Percentiles rank a stretch among this genome's conserved stretches.
Conservation (phyloP, 495 filamentous ascomycete genomes). For the Aspergillus olivimuriae region DNA sequence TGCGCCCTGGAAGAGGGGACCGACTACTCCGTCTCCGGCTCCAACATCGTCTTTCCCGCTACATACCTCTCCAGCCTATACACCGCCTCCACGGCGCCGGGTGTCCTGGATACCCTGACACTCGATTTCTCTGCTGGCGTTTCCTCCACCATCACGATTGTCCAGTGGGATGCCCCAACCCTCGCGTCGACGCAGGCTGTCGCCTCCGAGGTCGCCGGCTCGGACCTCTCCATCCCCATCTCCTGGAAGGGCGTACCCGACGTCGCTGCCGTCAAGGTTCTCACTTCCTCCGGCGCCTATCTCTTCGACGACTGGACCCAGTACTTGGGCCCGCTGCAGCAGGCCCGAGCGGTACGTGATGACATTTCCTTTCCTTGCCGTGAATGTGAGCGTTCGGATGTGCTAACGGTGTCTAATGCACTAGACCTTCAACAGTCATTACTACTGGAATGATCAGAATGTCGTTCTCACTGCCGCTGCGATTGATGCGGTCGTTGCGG, state of each 20-base stretch:
- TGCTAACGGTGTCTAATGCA: not conserved
- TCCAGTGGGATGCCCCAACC: slow-evolving; percentile 45
- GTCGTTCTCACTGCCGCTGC: slow-evolving; percentile 39
- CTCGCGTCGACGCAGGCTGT: slow-evolving; percentile 32
- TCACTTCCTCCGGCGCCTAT: slow-evolving; percentile 40
- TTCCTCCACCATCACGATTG: slow-evolving; percentile 35
- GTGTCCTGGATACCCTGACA: slow-evolving; percentile 44
- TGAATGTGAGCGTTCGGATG: not conserved
- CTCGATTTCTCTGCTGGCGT: slow-evolving; percentile 47
- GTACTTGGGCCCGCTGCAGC: slow-evolving; percentile 48
- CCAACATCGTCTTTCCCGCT: slow-evolving; percentile 40
- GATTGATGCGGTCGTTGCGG: slow-evolving; percentile 40
- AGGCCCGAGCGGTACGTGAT: slow-evolving; percentile 37
- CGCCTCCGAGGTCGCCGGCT: slow-evolving; percentile 31
- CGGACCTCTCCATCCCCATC: slow-evolving; percentile 45
- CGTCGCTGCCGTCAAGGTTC: slow-evolving; percentile 48
- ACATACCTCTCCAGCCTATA: slow-evolving; percentile 42
- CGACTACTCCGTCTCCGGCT: slow-evolving; percentile 42
- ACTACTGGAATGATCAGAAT: slow-evolving; percentile 39
- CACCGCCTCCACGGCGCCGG: slow-evolving; percentile 29
- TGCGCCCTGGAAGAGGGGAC: slow-evolving; percentile 21
- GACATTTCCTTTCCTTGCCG: not conserved
- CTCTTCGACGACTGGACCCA: slow-evolving; percentile 54
- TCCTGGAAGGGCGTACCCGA: slow-evolving; percentile 43
- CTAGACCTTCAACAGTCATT: slow-evolving; percentile 44